A percentile compares a stretch with the other conserved stretches of the same genome.
Evolutionary conservation across 2,329 filamentous ascomycete genomes (phyloP).

Genomic region (Fusarium odoratissimum): DNA sequence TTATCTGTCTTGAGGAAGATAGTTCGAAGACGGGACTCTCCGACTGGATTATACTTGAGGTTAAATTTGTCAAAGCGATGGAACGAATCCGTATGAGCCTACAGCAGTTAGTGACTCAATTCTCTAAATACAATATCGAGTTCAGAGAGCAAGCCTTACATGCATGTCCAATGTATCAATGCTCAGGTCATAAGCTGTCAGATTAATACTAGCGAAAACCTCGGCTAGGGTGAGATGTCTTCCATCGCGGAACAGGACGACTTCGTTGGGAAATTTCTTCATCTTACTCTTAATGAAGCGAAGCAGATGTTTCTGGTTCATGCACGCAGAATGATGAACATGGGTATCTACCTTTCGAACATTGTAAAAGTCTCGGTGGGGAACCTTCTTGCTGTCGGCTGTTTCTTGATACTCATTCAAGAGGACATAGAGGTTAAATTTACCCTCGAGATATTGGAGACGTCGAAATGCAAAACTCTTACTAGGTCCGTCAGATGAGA

Average conservation of each 20-base stretch:
- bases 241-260: constrained; percentile 91
- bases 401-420: constrained; percentile 98
- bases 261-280: constrained; percentile 96
- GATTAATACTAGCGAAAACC: constrained; percentile 96
- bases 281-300: constrained; percentile 99
- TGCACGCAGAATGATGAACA: constrained; percentile 98
- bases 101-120: constrained; percentile 10
- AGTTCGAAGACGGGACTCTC: constrained; percentile 93
- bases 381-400: constrained; percentile 96
- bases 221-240: constrained; percentile 91
- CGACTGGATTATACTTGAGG: constrained; percentile 97
- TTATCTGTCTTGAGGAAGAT: constrained; percentile 99
- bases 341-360: constrained; percentile 98
- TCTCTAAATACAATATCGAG: background rate
- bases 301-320: constrained; percentile 99
- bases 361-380: constrained; percentile 98
- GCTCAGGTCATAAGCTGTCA: constrained; percentile 96
- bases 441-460: constrained; percentile 94
- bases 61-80: constrained; percentile 99
- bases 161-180: constrained; percentile 99
- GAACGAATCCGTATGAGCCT: constrained; percentile 97
- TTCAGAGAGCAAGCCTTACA: constrained; percentile 61
- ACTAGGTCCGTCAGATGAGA: constrained; percentile 94
- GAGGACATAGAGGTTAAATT: constrained; percentile 93
- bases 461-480: constrained; percentile 98